Conservation (phyloP, 768 basidiomycete genomes). For the Trametes villosa region DNA sequence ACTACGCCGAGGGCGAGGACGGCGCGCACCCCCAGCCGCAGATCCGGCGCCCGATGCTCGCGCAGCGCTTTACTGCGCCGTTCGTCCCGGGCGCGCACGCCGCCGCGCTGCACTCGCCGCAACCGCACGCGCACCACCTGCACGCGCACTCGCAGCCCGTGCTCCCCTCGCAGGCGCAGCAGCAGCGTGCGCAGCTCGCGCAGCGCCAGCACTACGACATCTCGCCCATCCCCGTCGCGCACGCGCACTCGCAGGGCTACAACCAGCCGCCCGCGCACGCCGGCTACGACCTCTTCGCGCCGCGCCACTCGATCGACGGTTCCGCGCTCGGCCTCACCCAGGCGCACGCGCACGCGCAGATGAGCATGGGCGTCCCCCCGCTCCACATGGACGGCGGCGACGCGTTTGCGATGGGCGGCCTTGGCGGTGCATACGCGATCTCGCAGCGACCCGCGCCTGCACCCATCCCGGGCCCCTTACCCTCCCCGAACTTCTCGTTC, state of each 20-base stretch:
- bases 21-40: slow-evolving; percentile 2
- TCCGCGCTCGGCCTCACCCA: slow-evolving; percentile 16
- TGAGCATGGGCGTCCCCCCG: slow-evolving; percentile 11
- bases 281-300: slow-evolving; percentile 19
- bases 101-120: slow-evolving; percentile 5
- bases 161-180: slow-evolving; percentile 18
- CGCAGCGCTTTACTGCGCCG: slow-evolving; percentile 18
- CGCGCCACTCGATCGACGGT: slow-evolving; percentile 21
- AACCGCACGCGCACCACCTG: slow-evolving; percentile 1
- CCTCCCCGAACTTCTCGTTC: slow-evolving; percentile 34
- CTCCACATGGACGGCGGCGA: slow-evolving; percentile 1
- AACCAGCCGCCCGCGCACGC: slow-evolving; percentile 1
- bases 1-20: slow-evolving; percentile 4
- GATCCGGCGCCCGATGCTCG: slow-evolving; percentile 15
- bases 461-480: slow-evolving; percentile 33
- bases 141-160: slow-evolving; percentile 21
- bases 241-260: slow-evolving; percentile 12
- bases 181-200: neutral
- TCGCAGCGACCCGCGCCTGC: slow-evolving; percentile 25
- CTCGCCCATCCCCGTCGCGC: slow-evolving; percentile 9
- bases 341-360: slow-evolving; percentile 22
- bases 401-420: slow-evolving; percentile 2
- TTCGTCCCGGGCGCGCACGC: neutral
- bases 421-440: slow-evolving; percentile 12
- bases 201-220: slow-evolving; percentile 18